phyloP scores from a whole-genome alignment of 2,329 filamentous ascomycete species.

The Colletotrichum echinochloae region DNA sequence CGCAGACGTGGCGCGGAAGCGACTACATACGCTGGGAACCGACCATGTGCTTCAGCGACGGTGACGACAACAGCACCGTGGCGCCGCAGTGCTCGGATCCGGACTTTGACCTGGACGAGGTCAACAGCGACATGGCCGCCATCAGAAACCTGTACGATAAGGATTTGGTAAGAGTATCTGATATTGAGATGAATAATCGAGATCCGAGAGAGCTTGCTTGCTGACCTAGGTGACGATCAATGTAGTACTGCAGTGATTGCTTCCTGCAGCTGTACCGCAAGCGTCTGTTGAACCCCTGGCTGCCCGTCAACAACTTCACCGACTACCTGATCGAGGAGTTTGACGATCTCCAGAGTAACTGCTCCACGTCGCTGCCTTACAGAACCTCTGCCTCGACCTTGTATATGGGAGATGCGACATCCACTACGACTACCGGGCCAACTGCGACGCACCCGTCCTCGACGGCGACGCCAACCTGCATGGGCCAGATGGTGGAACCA shows the following conservation, averaged over 20 bases:
- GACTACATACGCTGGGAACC: background rate
- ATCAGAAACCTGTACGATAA: constrained; percentile 1
- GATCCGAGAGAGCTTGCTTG: background rate
- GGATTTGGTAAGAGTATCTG: constrained; percentile 6
- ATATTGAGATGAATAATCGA: background rate
- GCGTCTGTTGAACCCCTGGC: background rate
- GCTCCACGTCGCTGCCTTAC: background rate
- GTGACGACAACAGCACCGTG: constrained; percentile 3
- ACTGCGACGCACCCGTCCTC: background rate
- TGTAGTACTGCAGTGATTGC: constrained; percentile 10
- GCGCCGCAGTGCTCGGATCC: constrained; percentile 5
- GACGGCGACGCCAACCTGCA: background rate
- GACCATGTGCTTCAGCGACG: background rate
- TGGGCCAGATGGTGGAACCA: background rate
- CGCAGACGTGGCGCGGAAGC: background rate
- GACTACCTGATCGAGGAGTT: constrained; percentile 2
- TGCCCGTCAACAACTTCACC: background rate
- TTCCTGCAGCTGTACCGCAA: background rate
- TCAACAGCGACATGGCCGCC: background rate
- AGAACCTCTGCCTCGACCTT: background rate
- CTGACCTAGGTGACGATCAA: too few relatives aligned
- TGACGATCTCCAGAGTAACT: background rate
- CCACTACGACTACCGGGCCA: background rate
- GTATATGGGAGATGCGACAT: background rate
- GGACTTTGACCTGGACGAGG: background rate